phyloP scores from a whole-genome alignment of 495 filamentous ascomycete species.

The Lasiosphaeris hirsuta region DNA sequence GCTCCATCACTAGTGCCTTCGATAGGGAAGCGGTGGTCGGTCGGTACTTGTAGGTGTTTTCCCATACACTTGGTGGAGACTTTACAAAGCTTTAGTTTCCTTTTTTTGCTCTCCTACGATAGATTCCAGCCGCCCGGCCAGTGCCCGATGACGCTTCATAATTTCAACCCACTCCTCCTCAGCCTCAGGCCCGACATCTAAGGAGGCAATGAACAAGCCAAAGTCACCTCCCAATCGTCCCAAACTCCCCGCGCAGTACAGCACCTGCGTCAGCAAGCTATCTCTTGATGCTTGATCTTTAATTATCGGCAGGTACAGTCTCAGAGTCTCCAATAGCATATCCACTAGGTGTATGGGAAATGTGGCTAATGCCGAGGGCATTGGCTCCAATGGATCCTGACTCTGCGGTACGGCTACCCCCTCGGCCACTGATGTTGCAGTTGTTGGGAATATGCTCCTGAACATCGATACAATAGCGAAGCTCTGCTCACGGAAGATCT shows the following conservation, averaged over 20 bases:
- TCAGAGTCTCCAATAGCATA: constrained; percentile 74
- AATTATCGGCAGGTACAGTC: constrained; percentile 77
- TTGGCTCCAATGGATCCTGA: constrained; percentile 59
- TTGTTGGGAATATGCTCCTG: constrained; percentile 75
- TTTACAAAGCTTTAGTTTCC: neutral
- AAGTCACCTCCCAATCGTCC: constrained; percentile 92
- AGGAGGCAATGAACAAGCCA: constrained; percentile 74
- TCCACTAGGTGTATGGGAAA: constrained; percentile 85
- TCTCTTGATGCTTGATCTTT: constrained; percentile 75
- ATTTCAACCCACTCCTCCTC: constrained; percentile 86
- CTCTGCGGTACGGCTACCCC: neutral
- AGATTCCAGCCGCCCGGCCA: constrained; percentile 83
- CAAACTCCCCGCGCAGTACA: constrained; percentile 93
- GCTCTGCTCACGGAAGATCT: constrained; percentile 97
- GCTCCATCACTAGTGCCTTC: too few relatives aligned
- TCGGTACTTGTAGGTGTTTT: too few relatives aligned
- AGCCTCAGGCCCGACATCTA: constrained; percentile 52
- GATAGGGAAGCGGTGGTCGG: too few relatives aligned
- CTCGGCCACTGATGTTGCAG: constrained; percentile 14
- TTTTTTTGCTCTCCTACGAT: constrained; percentile 57
- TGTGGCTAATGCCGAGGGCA: constrained; percentile 75
- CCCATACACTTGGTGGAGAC: neutral
- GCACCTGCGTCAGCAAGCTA: constrained; percentile 85
- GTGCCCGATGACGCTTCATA: constrained; percentile 80
- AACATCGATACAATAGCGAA: constrained; percentile 94